A percentile compares a stretch with the other conserved stretches of the same genome.
Conservation (phyloP, 805 yeast species). For the Starmerella tilneyi region DNA sequence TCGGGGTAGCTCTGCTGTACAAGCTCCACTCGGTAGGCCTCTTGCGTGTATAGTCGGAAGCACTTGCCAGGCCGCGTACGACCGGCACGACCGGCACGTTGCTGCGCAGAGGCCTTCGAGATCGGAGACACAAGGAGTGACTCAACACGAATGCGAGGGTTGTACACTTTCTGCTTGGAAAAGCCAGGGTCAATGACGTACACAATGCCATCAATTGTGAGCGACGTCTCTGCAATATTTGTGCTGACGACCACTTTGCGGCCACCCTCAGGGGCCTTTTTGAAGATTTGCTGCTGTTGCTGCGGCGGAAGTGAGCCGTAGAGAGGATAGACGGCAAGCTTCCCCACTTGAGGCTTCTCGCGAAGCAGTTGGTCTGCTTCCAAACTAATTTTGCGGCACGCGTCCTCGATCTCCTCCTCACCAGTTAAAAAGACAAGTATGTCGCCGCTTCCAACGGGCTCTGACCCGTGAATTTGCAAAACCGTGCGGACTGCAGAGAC, state of each 20-base stretch:
- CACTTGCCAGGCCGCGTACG: slow-evolving; percentile 98
- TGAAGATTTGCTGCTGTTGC: slow-evolving; percentile 88
- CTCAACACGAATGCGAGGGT: slow-evolving; percentile 92
- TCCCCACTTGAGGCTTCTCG: slow-evolving; percentile 77
- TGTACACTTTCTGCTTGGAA: slow-evolving; percentile 90
- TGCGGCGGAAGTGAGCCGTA: slow-evolving; percentile 95
- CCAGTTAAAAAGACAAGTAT: slow-evolving; percentile 35
- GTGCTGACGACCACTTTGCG: slow-evolving; percentile 87
- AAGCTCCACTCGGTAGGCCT: slow-evolving; percentile 85
- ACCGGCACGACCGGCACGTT: slow-evolving; percentile 99
- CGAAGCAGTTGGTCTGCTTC: slow-evolving; percentile 84
- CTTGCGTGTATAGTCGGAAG: slow-evolving; percentile 91
- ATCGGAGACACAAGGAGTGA: slow-evolving; percentile 90
- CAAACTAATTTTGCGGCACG: slow-evolving; percentile 73
- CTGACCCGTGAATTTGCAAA: slow-evolving; percentile 76
- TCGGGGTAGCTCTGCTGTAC: slow-evolving; percentile 96
- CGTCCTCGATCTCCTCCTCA: slow-evolving; percentile 90
- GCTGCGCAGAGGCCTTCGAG: slow-evolving; percentile 95
- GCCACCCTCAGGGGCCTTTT: slow-evolving; percentile 88
- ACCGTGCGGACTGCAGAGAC: slow-evolving; percentile 95
- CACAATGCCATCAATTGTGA: slow-evolving; percentile 94
- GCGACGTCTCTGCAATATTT: slow-evolving; percentile 94
- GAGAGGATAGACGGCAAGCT: slow-evolving; percentile 77
- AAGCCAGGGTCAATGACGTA: slow-evolving; percentile 97
- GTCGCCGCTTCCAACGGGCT: slow-evolving; percentile 27